These are phyloP conservation scores for Fusarium redolens DNA, from an alignment of 2,329 filamentous ascomycete species.

Conservation along the genomic window DNA sequence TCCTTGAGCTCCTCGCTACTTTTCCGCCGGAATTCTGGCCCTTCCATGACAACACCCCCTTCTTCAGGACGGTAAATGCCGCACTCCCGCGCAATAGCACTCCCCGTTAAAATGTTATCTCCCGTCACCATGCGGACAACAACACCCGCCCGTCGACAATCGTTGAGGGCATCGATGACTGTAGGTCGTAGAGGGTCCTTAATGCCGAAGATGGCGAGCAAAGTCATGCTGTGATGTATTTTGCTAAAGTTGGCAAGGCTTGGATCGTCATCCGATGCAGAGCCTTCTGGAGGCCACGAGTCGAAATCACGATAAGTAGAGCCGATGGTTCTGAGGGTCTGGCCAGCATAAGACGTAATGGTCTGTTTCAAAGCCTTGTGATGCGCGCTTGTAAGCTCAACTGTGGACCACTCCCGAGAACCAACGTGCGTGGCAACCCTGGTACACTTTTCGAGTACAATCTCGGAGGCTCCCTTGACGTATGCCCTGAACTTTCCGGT, in stretches of 20 bases:
- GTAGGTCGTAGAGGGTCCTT: constrained; percentile 82
- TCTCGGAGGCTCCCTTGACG: no score
- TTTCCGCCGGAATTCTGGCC: constrained; percentile 82
- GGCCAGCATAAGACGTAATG: no score
- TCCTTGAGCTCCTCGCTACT: constrained; percentile 53
- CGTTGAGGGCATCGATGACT: constrained; percentile 74
- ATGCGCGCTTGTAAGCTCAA: no score
- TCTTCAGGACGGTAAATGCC: constrained; percentile 77
- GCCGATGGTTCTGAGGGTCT: no score
- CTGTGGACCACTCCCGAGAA: no score
- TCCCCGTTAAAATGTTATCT: constrained; percentile 81
- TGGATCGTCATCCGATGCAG: constrained; percentile 52
- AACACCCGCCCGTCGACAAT: constrained; percentile 67
- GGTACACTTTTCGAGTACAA: no score
- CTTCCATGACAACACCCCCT: constrained; percentile 73
- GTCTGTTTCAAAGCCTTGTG: no score
- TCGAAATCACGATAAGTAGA: no score
- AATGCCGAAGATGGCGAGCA: constrained; percentile 78
- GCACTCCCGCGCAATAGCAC: constrained; percentile 81
- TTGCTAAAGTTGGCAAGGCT: no score
- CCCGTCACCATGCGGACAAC: constrained; percentile 87
- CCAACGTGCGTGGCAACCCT: no score
- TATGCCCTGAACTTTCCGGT: no score
- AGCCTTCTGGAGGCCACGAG: constrained; percentile 52
- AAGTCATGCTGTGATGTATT: constrained; percentile 55